Base-by-base conservation (phyloP, 164 flowering plant species). In the Vitis amurensis region DNA sequence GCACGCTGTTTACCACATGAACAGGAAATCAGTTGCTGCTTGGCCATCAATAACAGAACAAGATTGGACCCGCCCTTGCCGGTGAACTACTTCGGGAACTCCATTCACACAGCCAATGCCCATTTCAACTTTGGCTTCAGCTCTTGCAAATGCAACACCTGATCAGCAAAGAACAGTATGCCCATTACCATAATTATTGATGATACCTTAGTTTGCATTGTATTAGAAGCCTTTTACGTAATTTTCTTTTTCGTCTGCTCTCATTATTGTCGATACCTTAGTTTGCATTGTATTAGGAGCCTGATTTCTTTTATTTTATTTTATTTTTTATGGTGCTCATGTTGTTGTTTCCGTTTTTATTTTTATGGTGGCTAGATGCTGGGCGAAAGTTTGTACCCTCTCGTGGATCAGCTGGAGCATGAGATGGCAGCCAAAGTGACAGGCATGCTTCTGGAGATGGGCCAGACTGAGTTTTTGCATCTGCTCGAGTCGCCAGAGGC, bases 371-470 rank as follows among this genome's bases (percentile, higher is more conserved):
- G 29, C 4, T 55, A 91, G 97, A 82, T 91, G 92, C 80, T 91
- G 72, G 94, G 97, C 31, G 94, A 89, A 65, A 88, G 80, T 63
- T 72, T 91, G 52, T 91, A 89, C 79, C 94, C 92, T 0, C 85
- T 88, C 2, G 97, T 91, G 49, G 97, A 91, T 53, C 87, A 78
- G 77, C 78, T 91, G 78, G 94, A 89, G 80, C 90, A 72, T 52
- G 91, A 91, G 14, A 59, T 79, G 67, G 91, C 97, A 3, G 94
- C 92, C 2, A 89, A 91, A 73, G 94, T 91, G 30, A 91, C 97
- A 0, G 97, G 94, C 44, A 89, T 91, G 97, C 93, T 91, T 55
- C 71, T 91, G 68, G 97, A 91, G 80, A 91, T 91, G 94, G 97
- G 88, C 78, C 97, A 91, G 77, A 76, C 94, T 0, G 97, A 89